Conservation (phyloP, 805 yeast species). For the Candida insectalens region DNA sequence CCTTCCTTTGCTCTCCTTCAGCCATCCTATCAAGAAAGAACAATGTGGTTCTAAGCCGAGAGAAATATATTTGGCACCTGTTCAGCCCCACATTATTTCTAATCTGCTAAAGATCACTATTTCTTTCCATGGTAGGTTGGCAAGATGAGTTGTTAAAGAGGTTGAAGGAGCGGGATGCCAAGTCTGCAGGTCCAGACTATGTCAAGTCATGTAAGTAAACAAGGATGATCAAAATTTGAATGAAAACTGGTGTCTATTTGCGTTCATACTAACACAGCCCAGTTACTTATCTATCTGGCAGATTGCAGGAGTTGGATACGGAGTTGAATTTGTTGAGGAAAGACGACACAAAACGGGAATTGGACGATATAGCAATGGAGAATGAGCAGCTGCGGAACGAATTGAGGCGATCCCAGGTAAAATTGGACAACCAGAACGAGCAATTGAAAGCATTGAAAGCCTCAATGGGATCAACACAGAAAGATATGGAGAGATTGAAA, state of each 20-base stretch:
- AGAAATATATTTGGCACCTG: no score
- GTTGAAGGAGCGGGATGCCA: not conserved
- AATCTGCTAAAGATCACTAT: not conserved
- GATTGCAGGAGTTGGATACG: conserved; percentile 7
- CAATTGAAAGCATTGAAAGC: conserved; percentile 6
- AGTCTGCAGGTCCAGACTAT: not conserved
- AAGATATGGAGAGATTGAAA: conserved; percentile 10
- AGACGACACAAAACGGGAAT: conserved; percentile 10
- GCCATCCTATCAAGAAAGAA: no score
- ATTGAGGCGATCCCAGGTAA: not conserved
- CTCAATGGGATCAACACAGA: conserved; percentile 8
- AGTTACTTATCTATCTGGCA: not conserved
- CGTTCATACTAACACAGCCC: no score
- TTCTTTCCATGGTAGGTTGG: not conserved
- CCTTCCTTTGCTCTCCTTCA: not conserved
- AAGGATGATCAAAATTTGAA: no score
- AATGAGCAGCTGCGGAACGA: conserved; percentile 5
- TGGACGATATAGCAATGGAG: conserved; percentile 6
- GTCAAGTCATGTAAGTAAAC: not conserved
- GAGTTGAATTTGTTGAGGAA: conserved; percentile 8
- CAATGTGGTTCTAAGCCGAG: no score
- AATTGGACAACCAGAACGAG: not conserved
- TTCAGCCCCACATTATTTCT: no score
- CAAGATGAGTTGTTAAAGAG: not conserved
- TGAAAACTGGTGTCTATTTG: no score